Percentiles rank a stretch among this genome's conserved stretches.
Conservation (phyloP, 805 yeast genomes). For the Saccharomycopsis fibuligera region DNA sequence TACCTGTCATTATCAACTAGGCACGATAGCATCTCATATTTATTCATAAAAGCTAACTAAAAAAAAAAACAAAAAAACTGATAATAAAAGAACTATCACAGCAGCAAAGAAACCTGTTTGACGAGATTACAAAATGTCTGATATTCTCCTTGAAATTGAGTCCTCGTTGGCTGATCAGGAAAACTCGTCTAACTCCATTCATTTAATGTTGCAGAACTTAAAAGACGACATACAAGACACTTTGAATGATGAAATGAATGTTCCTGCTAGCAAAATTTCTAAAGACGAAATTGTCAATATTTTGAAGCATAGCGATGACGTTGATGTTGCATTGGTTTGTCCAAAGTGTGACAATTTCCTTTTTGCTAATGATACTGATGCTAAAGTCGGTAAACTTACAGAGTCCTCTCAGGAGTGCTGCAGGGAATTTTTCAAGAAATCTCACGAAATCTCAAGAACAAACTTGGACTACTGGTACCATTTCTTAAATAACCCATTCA, state of each 20-base stretch:
- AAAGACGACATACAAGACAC: constrained; percentile 14
- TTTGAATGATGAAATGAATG: neutral
- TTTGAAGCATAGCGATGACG: constrained; percentile 24
- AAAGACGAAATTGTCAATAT: constrained; percentile 24
- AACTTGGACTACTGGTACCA: constrained; percentile 40
- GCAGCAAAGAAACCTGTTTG: no score
- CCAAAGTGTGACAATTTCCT: constrained; percentile 25
- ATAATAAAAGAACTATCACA: no score
- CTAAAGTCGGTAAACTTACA: constrained; percentile 19
- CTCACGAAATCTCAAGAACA: constrained; percentile 21
- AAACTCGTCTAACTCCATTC: constrained; percentile 13
- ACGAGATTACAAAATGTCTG: constrained; percentile 13
- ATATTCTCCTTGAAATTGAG: constrained; percentile 19
- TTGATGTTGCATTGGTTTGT: constrained; percentile 25
- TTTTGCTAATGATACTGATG: constrained; percentile 25
- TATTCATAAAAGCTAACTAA: no score
- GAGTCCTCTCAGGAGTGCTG: constrained; percentile 24
- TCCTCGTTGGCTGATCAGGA: constrained; percentile 19
- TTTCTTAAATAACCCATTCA: constrained; percentile 38
- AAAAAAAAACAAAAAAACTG: no score
- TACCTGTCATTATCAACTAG: no score
- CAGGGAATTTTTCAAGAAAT: constrained; percentile 17
- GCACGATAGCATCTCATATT: no score
- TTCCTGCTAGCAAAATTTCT: constrained; percentile 25
- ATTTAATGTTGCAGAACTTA: constrained; percentile 18